phyloP scores from a whole-genome alignment of 106 monocot species.

The Triglochin maritima region DNA sequence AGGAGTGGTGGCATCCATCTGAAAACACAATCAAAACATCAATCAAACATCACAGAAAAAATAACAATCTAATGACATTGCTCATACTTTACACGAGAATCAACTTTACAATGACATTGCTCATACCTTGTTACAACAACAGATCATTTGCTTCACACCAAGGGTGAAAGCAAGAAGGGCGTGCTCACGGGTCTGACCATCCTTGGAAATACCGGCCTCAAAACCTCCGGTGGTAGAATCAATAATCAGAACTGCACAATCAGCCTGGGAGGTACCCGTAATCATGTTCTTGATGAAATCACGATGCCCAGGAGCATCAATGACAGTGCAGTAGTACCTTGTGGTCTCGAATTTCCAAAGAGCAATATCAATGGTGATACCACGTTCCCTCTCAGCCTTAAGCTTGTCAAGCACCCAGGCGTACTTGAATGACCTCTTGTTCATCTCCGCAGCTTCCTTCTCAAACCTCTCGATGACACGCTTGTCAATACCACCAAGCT shows the following conservation, averaged over 20 bases:
- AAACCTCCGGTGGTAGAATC: not conserved
- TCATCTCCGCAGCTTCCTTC: constrained; percentile 17
- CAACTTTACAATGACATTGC: no score
- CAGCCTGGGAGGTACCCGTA: constrained; percentile 9
- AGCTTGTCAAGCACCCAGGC: constrained; percentile 16
- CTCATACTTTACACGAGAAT: no score
- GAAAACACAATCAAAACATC: no score
- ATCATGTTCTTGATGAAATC: constrained; percentile 19
- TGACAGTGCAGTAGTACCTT: constrained; percentile 12
- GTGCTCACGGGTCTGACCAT: no score
- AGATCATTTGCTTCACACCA: no score
- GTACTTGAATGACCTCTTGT: constrained; percentile 18
- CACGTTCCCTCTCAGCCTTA: constrained; percentile 14
- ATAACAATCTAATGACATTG: no score
- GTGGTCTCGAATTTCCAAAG: constrained; percentile 16
- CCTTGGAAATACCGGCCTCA: no score
- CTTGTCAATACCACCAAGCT: constrained; percentile 17
- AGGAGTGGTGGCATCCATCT: constrained; percentile 5
- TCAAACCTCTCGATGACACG: constrained; percentile 16
- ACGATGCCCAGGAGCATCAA: constrained; percentile 14
- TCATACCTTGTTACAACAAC: no score
- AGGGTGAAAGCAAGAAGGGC: no score
- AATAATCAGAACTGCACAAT: constrained; percentile 13
- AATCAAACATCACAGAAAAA: no score
- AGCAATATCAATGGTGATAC: constrained; percentile 16